Percentiles rank a stretch among this genome's conserved stretches.
Conservation (phyloP, 139 green algal species). For the Nannochloris sp. region DNA sequence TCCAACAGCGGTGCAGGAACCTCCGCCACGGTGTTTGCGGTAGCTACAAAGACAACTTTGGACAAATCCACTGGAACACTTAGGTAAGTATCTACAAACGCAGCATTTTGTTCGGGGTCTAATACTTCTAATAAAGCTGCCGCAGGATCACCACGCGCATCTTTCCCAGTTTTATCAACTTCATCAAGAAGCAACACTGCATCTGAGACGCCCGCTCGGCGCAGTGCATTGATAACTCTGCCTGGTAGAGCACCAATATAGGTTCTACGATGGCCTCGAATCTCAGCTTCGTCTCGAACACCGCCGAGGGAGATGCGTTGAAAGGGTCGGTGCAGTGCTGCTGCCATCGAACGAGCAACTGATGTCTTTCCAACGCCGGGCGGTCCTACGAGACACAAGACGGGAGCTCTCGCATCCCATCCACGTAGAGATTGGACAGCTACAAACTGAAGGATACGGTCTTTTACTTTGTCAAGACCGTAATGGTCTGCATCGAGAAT, state of each 20-base stretch:
- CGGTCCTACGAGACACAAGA: constrained; percentile 90
- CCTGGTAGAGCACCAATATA: constrained; percentile 98
- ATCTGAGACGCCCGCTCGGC: constrained; percentile 63
- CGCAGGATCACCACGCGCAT: constrained; percentile 78
- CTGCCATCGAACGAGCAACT: constrained; percentile 79
- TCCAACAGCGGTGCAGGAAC: constrained; percentile 34
- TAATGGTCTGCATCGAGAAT: constrained; percentile 92
- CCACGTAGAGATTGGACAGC: constrained; percentile 76
- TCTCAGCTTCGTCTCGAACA: constrained; percentile 87
- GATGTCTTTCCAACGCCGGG: constrained; percentile 93
- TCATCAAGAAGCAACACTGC: constrained; percentile 95
- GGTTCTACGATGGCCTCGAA: constrained; percentile 88
- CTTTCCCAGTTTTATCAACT: constrained; percentile 87
- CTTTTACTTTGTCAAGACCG: constrained; percentile 91
- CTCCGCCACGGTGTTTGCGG: constrained; percentile 24
- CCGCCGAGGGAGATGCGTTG: constrained; percentile 87
- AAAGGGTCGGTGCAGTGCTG: constrained; percentile 74
- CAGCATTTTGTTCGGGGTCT: constrained; percentile 94
- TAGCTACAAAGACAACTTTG: constrained; percentile 46
- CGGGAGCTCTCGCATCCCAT: constrained; percentile 73
- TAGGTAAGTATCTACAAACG: constrained; percentile 96
- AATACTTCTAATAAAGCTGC: constrained; percentile 94
- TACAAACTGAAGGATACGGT: constrained; percentile 96
- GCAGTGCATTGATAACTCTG: constrained; percentile 2
- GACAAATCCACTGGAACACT: constrained; percentile 88